These are phyloP conservation scores for Neofusicoccum umdonicola DNA, from an alignment of 2,329 filamentous ascomycete species.

Conservation along the genomic window DNA sequence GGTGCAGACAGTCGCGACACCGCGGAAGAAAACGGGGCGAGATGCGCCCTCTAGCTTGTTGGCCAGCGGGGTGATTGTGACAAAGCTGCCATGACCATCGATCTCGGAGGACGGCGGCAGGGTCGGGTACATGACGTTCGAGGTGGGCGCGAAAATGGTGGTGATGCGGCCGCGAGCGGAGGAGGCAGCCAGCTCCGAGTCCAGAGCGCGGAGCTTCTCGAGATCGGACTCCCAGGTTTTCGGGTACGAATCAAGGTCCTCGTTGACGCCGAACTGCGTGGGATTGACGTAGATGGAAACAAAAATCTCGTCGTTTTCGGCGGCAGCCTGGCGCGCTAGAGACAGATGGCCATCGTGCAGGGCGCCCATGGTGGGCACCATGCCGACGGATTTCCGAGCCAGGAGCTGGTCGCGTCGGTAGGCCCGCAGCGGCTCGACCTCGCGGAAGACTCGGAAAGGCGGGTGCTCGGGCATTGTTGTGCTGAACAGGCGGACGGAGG, in stretches of 20 bases:
- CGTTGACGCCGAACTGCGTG: conserved; percentile 86
- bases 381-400: conserved; percentile 70
- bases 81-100: conserved; percentile 79
- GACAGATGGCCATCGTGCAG: conserved; percentile 89
- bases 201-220: conserved; percentile 63
- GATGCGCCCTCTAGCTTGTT: conserved; percentile 79
- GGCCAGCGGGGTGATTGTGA: conserved; percentile 83
- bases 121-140: conserved; percentile 82
- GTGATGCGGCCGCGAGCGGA: conserved; percentile 62
- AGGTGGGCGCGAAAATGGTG: conserved; percentile 83
- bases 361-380: conserved; percentile 97
- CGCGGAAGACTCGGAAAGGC: conserved; percentile 64
- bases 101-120: conserved; percentile 70
- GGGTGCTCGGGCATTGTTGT: not conserved
- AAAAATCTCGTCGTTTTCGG: conserved; percentile 81
- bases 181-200: conserved; percentile 63
- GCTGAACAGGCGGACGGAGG: conserved; percentile 19
- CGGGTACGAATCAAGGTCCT: conserved; percentile 87
- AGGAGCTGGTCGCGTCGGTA: conserved; percentile 66
- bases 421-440: conserved; percentile 67
- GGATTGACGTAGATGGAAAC: conserved; percentile 96
- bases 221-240: conserved; percentile 83
- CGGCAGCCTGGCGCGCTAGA: conserved; percentile 78
- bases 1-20: conserved; percentile 94
- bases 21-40: conserved; percentile 91